Base-by-base conservation (phyloP, 208 protist species). In the Trypanosoma lewisi region DNA sequence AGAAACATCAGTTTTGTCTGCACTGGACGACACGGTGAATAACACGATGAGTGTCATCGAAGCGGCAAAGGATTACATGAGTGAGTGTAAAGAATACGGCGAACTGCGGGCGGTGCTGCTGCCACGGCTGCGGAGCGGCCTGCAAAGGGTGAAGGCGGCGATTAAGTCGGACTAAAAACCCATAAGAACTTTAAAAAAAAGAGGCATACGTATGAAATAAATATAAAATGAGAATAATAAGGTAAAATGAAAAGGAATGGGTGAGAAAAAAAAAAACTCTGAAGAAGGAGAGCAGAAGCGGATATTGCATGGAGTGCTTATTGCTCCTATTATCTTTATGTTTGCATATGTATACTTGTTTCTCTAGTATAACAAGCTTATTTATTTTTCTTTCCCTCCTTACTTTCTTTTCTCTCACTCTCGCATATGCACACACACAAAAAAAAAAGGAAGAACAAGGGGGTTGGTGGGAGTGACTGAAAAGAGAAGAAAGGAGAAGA, bases 31-130 rank as follows among this genome's bases (percentile, higher is more conserved):
- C 63, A 60, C 78, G 51, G 63, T 85, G 64, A 78, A 78, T 44
- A 83, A 87, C 66, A 70, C 86, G 25, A 83, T 81, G 52, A 82
- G 65, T 2, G 80, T 71, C 1, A 63, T 94, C 33, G 83, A 89
- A 30, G 80, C 77, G 0, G 42, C 87, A 1, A 75, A 91, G 75
- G 87, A 91, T 59, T 80, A 94, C 74, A 77, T 94, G 73, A 73
- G 75, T 36, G 69, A 67, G 30, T 70, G 76, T n/a, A 37, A 48
- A 14, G 50, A 41, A 21, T 91, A 91, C 61, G 44, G 27, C 44
- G n/a, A 57, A 30, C 79, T 94, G 39, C 79, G 80, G 6, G 63
- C 41, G 27, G 73, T 58, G 19, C 70, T 91, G 2, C 42, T 80
- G 16, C 58, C 69, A 50, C 65, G 70, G 16, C 70, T 82, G 25